Evolutionary conservation across 257 asterid species (phyloP).

Genomic region (Solanum chmielewskii): DNA sequence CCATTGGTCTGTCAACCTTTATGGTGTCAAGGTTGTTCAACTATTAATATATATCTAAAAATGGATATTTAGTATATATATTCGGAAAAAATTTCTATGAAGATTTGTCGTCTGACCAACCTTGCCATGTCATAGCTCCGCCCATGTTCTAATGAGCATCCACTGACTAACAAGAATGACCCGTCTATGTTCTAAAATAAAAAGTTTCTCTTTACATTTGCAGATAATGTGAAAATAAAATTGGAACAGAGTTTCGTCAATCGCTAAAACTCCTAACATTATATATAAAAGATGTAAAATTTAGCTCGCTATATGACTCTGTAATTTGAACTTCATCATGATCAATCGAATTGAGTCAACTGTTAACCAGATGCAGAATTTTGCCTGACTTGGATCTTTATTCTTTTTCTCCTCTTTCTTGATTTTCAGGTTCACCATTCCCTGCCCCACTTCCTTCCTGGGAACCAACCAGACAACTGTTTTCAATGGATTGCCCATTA

Average conservation of each 20-base stretch:
- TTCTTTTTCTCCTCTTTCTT: slow-evolving; percentile 12
- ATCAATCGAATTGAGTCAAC: slow-evolving; percentile 17
- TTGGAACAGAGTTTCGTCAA: slow-evolving; percentile 30
- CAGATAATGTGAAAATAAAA: slow-evolving; percentile 22
- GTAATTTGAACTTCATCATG: slow-evolving; percentile 19
- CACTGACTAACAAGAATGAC: slow-evolving; percentile 8
- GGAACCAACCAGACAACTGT: not conserved
- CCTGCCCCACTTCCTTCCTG: slow-evolving; percentile 8
- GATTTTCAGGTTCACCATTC: slow-evolving; percentile 24
- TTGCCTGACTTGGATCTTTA: slow-evolving; percentile 29
- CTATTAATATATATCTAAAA: too few relatives aligned
- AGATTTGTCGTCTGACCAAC: too few relatives aligned
- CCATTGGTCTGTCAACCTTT: too few relatives aligned
- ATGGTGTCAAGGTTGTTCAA: too few relatives aligned
- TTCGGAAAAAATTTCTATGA: too few relatives aligned
- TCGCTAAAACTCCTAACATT: slow-evolving; percentile 27
- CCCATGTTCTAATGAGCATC: not conserved
- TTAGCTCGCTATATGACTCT: slow-evolving; percentile 61
- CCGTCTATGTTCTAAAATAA: slow-evolving; percentile 6
- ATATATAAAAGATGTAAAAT: slow-evolving; percentile 16
- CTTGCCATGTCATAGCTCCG: too few relatives aligned
- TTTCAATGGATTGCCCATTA: not conserved
- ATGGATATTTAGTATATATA: too few relatives aligned
- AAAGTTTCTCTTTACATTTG: slow-evolving; percentile 31
- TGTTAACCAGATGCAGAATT: slow-evolving; percentile 17